phyloP scores from a whole-genome alignment of 768 basidiomycete genomes.

The Lyophyllum atratum region DNA sequence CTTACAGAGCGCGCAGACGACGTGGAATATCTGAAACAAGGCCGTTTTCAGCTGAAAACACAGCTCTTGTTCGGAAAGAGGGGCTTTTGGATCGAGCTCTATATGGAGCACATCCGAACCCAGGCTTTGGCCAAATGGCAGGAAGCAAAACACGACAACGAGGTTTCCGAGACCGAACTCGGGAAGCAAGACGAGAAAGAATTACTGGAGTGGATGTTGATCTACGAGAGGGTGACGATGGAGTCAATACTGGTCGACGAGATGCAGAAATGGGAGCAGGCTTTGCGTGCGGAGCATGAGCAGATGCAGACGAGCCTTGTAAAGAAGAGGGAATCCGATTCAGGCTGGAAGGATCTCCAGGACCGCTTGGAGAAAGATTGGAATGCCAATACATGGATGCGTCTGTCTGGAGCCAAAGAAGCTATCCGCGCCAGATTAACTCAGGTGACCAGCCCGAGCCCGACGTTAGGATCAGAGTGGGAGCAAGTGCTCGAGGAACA shows the following conservation, averaged over 20 bases:
- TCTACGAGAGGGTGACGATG: not conserved
- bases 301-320: not conserved
- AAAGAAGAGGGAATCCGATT: not conserved
- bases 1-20: not conserved
- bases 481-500: not conserved
- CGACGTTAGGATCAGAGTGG: not conserved
- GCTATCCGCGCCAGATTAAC: not conserved
- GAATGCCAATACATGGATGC: not conserved
- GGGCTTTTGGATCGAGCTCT: not conserved
- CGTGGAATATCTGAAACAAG: not conserved
- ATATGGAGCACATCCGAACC: not conserved
- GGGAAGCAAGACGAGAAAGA: not conserved
- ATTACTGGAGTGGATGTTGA: not conserved
- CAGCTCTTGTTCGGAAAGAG: not conserved
- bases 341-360: not conserved
- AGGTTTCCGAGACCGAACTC: not conserved
- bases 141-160: not conserved
- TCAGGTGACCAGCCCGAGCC: not conserved
- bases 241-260: not conserved
- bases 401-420: not conserved
- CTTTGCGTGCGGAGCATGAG: not conserved
- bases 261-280: not conserved
- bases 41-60: not conserved
- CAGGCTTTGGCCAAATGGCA: not conserved
- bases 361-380: not conserved